Percentiles rank a stretch among this genome's conserved stretches.
Evolutionary conservation across 495 filamentous ascomycete genomes (phyloP).

Genomic region (Xylaria venustula): DNA sequence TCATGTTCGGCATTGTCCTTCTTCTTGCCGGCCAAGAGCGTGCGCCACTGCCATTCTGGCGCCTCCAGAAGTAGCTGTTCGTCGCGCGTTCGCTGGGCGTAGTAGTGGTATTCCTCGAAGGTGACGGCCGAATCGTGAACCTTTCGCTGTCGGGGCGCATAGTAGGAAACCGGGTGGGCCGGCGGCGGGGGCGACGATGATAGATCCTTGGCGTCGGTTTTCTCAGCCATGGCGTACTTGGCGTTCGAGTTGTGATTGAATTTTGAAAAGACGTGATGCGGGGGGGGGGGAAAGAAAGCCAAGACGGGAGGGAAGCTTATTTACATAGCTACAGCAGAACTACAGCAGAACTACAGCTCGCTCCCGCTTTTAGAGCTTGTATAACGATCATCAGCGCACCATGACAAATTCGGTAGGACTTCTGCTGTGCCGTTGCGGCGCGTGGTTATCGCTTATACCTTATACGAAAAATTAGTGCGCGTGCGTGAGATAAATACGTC

Average conservation of each 20-base stretch:
- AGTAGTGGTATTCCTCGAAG: conserved; percentile 54
- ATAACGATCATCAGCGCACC: no score
- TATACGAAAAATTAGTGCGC: no score
- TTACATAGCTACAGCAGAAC: no score
- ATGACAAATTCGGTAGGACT: no score
- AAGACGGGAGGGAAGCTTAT: not conserved
- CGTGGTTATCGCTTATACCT: no score
- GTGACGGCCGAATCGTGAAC: conserved; percentile 17
- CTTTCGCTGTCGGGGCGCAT: conserved; percentile 1
- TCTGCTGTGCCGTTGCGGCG: no score
- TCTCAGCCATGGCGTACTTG: conserved; percentile 7
- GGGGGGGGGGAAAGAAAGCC: not conserved
- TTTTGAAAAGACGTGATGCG: not conserved
- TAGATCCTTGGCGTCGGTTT: not conserved
- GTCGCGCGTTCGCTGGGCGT: conserved; percentile 44
- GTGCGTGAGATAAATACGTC: no score
- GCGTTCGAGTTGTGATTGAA: not conserved
- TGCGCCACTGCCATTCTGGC: conserved; percentile 30
- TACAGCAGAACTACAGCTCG: no score
- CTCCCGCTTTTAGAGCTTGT: no score
- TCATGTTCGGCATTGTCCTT: conserved; percentile 25
- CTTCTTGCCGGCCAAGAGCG: conserved; percentile 26
- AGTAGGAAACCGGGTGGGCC: not conserved
- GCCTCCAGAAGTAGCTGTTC: conserved; percentile 32
- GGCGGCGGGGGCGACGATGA: not conserved